These are phyloP conservation scores for Colletotrichum melonis DNA, from an alignment of 2,329 filamentous ascomycete species.

Conservation along the genomic window DNA sequence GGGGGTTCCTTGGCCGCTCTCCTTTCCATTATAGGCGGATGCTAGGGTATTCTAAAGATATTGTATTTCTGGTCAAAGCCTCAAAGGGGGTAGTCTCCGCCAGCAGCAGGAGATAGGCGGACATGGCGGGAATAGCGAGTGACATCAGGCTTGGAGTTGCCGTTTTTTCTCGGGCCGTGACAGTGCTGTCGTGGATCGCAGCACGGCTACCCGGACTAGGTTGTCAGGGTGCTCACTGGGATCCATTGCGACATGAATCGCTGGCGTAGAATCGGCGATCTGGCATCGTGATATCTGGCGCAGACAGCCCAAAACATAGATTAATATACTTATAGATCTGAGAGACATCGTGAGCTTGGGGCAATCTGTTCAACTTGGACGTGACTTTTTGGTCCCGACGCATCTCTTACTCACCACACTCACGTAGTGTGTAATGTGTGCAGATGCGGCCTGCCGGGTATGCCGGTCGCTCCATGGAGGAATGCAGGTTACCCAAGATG, in stretches of 20 bases:
- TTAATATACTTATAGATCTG: background rate
- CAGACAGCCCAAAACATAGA: background rate
- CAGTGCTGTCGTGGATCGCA: background rate
- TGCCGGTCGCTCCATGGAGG: background rate
- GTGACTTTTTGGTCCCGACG: background rate
- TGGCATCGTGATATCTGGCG: background rate
- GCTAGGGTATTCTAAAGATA: background rate
- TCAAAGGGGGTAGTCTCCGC: background rate
- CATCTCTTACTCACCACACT: background rate
- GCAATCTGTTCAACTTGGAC: background rate
- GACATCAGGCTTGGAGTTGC: constrained; percentile 2
- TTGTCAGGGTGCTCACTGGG: constrained; percentile 1
- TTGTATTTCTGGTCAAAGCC: background rate
- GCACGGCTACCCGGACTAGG: background rate
- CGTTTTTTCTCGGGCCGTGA: constrained; percentile 12
- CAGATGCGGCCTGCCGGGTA: background rate
- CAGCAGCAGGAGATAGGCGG: background rate
- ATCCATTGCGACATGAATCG: constrained; percentile 10
- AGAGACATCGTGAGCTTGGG: background rate
- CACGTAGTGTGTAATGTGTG: background rate
- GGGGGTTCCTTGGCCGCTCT: background rate
- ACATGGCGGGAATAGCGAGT: background rate
- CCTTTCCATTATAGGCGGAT: background rate
- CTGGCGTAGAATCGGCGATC: constrained; percentile 22
- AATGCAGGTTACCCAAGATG: background rate